Percentiles rank a stretch among this genome's conserved stretches.
Conservation (phyloP, 2,329 filamentous ascomycete species). For the Penicillium sclerotigenum region DNA sequence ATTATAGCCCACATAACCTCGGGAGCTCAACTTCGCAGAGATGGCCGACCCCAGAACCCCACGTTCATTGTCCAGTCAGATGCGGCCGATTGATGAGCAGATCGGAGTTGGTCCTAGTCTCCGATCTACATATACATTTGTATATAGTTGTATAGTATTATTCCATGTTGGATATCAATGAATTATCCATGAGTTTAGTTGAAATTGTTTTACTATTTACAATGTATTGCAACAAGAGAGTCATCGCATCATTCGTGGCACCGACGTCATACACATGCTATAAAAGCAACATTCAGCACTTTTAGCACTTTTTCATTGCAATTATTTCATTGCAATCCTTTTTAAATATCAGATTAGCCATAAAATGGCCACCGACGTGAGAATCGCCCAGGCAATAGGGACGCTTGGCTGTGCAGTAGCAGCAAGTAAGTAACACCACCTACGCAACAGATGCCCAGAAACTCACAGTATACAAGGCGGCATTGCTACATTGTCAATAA, state of each 20-base stretch:
- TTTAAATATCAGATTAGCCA: neutral
- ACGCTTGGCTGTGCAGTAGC: slow-evolving; percentile 7
- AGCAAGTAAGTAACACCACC: slow-evolving; percentile 2
- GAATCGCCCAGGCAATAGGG: slow-evolving; percentile 11
- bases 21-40: neutral
- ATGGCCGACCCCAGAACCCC: slow-evolving; percentile 11
- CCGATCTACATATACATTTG: neutral
- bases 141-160: neutral
- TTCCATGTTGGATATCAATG: no score
- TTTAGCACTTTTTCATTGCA: no score
- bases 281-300: neutral
- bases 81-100: slow-evolving; percentile 4
- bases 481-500: slow-evolving; percentile 23
- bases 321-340: neutral
- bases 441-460: neutral
- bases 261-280: neutral
- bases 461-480: slow-evolving; percentile 19
- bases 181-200: no score
- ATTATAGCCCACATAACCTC: slow-evolving; percentile 1
- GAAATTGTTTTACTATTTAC: no score
- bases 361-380: slow-evolving; percentile 3
- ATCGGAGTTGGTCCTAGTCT: slow-evolving; percentile 9
- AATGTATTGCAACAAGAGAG: neutral
- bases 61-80: slow-evolving; percentile 7
- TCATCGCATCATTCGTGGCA: neutral